Base-by-base conservation (phyloP, 306 rosid genomes). In the Prinsepia uniflora region DNA sequence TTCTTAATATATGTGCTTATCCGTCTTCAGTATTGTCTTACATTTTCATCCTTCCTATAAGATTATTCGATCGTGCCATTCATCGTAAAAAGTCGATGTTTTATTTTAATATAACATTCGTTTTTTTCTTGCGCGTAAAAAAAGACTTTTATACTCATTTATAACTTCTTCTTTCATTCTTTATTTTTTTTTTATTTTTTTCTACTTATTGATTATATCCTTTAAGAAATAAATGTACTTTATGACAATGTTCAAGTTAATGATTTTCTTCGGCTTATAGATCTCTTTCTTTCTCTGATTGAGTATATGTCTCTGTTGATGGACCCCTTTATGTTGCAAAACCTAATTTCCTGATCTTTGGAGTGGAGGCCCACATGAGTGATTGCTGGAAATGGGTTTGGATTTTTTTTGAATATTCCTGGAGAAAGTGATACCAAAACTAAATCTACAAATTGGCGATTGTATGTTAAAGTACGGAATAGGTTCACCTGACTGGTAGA, bases 291-390 rank as follows among this genome's bases (percentile, higher is more conserved):
- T 65, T 65, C 79, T 67, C 76, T 83, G 85, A 86, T 91, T 83
- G 88, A 79, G 76, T 80, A 81, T 54, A 74, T 83, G 93, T 91
- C 84, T 68, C 72, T 85, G 79, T 79, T 76, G 80, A 80, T 78
- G 91, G 96, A 69, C 86, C 96, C 89, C 24, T 2, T 72, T 46
- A 30, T 74, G 63, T 77, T 80, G 89, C 83, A 80, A 1, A 30
- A 84, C 88, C 87, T 72, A 83, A 75, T 83, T 85, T 83, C 77
- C 83, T 88, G 89, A 81, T 80, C 83, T 80, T 72, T 70, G 84
- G 85, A 80, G 76, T 78, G 22, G 49, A 65, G 90, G 79, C 84
- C 90, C 94, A 84, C 91, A 63, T 20, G 63, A 79, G 83, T 81
- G 86, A 84, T 90, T 78, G 83, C 78, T 84, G 88, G 76, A 75